phyloP scores from a whole-genome alignment of 306 rosid species.

The Quercus wislizeni region DNA sequence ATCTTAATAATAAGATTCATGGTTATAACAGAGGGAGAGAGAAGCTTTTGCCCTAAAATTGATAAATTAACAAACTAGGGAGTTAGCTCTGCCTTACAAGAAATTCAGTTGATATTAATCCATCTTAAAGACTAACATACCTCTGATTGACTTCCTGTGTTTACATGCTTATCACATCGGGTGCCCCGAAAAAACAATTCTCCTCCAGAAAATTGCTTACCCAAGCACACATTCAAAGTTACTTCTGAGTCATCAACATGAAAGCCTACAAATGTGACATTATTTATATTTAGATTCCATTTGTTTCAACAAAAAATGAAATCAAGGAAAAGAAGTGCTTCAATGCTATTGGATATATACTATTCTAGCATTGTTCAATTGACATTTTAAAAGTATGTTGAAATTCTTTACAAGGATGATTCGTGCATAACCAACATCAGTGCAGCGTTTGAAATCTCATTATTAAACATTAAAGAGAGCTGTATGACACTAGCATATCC shows the following conservation, averaged over 20 bases:
- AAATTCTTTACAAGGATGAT: constrained; percentile 1
- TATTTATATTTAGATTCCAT: constrained; percentile 15
- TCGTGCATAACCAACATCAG: constrained; percentile 1
- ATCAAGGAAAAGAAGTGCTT: background rate
- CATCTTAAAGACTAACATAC: constrained; percentile 25
- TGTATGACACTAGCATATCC: background rate
- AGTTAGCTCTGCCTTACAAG: constrained; percentile 8
- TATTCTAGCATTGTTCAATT: constrained; percentile 5
- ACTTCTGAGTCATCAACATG: constrained; percentile 69
- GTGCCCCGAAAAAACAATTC: constrained; percentile 57
- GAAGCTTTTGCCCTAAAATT: background rate
- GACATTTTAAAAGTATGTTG: background rate
- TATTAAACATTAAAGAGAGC: constrained; percentile 8
- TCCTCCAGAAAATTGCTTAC: constrained; percentile 60
- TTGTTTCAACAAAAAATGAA: constrained; percentile 1
- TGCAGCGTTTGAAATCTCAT: constrained; percentile 20
- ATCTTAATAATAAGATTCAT: background rate
- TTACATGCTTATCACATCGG: constrained; percentile 59
- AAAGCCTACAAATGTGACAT: constrained; percentile 46
- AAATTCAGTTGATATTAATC: constrained; percentile 13
- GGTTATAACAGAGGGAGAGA: background rate
- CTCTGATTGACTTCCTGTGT: constrained; percentile 46
- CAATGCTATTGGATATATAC: background rate
- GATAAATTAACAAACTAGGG: constrained; percentile 5
- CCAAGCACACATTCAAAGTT: constrained; percentile 60